Evolutionary conservation across 73 alveolate species (phyloP), one percentile per base, ranked within the genome.

Genomic region (Urostyla sp.): DNA sequence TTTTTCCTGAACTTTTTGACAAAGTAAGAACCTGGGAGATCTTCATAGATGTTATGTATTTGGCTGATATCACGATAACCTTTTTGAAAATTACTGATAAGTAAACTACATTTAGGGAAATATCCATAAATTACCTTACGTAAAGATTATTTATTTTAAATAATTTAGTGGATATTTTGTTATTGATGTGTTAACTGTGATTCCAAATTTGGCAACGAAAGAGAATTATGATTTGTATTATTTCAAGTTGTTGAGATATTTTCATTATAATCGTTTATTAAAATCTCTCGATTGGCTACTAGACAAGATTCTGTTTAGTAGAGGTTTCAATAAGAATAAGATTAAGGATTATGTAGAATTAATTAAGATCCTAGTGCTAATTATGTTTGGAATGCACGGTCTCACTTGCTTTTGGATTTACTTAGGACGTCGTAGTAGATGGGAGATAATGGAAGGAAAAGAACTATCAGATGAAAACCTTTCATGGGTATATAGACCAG

Each of bases 401-500:
- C 30, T 80, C 10, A 84, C 90, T 49, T 80, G 90, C 43, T 35
- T 49, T 20, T 80, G 78, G 76, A 10, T 53, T 44, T n/a, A 11
- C 58, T 23, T 80, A 36, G 90, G 90, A 1, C 23, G n/a, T n/a
- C n/a, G n/a, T n/a, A n/a, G n/a, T n/a, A n/a, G n/a, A n/a, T n/a
- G n/a, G n/a, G n/a, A n/a, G n/a, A n/a, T 13, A 55, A 3, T 0
- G 27, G 83, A 61, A 10, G 7, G 27, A 11, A 36, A 55, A 52
- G 21, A 50, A 45, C 72, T 54, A 7, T 32, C 24, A 1, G 67
- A 50, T 3, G 4, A 48, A 31, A 21, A 44, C 26, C 24, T 7
- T 36, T 69, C 72, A n/a, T 69, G 84, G 84, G 84, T 69, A 43
- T 43, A 30, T 23, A 4, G 10, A 18, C 23, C 11, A 32, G 26